Conservation (phyloP, 2,329 filamentous ascomycete species). For the Waltergamsia citrina region DNA sequence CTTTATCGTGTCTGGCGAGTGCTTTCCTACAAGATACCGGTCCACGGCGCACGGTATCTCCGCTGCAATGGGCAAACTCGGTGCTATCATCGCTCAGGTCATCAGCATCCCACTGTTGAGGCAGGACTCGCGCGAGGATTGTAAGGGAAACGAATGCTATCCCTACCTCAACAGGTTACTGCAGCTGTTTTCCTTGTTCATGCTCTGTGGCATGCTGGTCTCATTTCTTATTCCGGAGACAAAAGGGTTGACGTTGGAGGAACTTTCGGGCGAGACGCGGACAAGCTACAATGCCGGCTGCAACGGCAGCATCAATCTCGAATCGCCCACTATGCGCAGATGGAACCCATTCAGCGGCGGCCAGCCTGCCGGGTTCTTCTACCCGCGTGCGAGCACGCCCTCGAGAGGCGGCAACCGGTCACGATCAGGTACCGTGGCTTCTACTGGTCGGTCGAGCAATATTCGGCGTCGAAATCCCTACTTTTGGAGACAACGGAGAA, state of each 20-base stretch:
- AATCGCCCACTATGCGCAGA: slow-evolving; percentile 14
- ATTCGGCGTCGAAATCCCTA: slow-evolving; percentile 12
- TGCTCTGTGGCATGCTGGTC: slow-evolving; percentile 61
- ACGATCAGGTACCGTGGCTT: slow-evolving; percentile 32
- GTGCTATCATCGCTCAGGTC: slow-evolving; percentile 57
- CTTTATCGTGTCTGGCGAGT: slow-evolving; percentile 56
- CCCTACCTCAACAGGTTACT: slow-evolving; percentile 65
- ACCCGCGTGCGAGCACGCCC: slow-evolving; percentile 22
- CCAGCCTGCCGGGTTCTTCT: slow-evolving; percentile 39
- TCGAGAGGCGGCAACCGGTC: slow-evolving; percentile 21
- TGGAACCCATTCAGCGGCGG: slow-evolving; percentile 39
- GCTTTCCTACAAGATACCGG: slow-evolving; percentile 54
- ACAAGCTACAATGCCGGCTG: slow-evolving; percentile 46
- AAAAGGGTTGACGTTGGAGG: slow-evolving; percentile 64
- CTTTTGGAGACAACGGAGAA: slow-evolving; percentile 18
- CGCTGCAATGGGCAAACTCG: slow-evolving; percentile 58
- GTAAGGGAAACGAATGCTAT: slow-evolving; percentile 36
- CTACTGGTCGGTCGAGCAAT: slow-evolving; percentile 13
- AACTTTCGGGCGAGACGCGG: slow-evolving; percentile 56
- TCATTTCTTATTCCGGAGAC: slow-evolving; percentile 71
- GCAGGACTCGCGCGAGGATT: slow-evolving; percentile 40
- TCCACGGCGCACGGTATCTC: slow-evolving; percentile 55
- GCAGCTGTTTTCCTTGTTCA: slow-evolving; percentile 72
- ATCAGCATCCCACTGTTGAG: slow-evolving; percentile 55
- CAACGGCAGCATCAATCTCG: slow-evolving; percentile 35